These are phyloP conservation scores for Neostapfia colusana DNA, from an alignment of 176 grass and related monocot genomes.

Conservation along the genomic window DNA sequence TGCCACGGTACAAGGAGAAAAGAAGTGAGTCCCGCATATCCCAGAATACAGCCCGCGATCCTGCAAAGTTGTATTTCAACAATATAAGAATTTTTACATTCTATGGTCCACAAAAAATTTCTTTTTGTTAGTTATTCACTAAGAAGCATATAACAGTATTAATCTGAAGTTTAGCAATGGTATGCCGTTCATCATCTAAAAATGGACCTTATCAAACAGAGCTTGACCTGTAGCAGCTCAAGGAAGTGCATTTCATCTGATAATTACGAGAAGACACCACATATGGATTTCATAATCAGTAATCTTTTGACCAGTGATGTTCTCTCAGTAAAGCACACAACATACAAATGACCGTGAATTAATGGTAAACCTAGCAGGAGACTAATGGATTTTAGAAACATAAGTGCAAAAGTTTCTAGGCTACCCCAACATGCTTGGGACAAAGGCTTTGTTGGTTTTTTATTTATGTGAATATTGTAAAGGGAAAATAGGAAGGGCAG, in stretches of 20 bases:
- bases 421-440: too few species aligned
- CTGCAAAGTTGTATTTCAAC: slow-evolving; percentile 47
- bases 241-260: slow-evolving; percentile 10
- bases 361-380: slow-evolving; percentile 3
- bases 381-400: background rate
- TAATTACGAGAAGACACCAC: slow-evolving; percentile 21
- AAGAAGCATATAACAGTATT: slow-evolving; percentile 1
- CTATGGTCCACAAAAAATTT: background rate
- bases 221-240: slow-evolving; percentile 11
- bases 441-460: too few species aligned
- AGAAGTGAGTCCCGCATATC: slow-evolving; percentile 79
- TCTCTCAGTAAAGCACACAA: background rate
- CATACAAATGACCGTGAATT: background rate
- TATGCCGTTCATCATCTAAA: slow-evolving; percentile 9
- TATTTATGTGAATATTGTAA: too few species aligned
- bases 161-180: slow-evolving; percentile 12
- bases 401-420: slow-evolving; percentile 19
- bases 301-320: background rate
- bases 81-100: slow-evolving; percentile 14
- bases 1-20: slow-evolving; percentile 73
- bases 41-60: slow-evolving; percentile 72
- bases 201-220: background rate
- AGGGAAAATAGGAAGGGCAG: too few species aligned
- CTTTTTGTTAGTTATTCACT: slow-evolving; percentile 2
- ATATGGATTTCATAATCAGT: background rate